These are phyloP conservation scores for Jackrogersella minutella DNA, from an alignment of 495 filamentous ascomycete species.

Conservation along the genomic window DNA sequence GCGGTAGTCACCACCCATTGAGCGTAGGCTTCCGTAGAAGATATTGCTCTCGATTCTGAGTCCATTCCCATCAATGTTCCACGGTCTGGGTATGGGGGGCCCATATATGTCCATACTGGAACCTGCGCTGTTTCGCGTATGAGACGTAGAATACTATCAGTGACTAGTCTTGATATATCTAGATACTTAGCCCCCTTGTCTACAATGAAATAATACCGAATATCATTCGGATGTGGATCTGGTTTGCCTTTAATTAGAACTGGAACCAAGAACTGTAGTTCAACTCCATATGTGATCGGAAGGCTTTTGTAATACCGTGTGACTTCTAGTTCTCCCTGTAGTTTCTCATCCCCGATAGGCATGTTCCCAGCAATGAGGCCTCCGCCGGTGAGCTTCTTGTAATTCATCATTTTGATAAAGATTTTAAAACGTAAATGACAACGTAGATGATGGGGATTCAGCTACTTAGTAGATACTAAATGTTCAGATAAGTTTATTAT, in stretches of 20 bases:
- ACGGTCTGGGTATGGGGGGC: constrained; percentile 5
- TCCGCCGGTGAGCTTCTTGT: not conserved
- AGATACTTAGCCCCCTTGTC: not conserved
- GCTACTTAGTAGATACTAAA: not conserved
- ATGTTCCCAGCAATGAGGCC: not conserved
- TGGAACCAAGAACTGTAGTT: constrained; percentile 27
- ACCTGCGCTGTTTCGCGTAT: not conserved
- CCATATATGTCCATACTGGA: constrained; percentile 18
- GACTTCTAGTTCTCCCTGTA: not conserved
- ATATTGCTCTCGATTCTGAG: constrained; percentile 1
- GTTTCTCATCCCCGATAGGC: not conserved
- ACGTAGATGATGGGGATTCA: not conserved
- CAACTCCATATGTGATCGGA: constrained; percentile 23
- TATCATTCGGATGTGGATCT: constrained; percentile 12
- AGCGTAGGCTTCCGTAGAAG: not conserved
- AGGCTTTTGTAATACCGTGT: not conserved
- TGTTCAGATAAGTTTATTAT: not conserved
- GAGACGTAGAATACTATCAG: not conserved
- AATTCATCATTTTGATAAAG: not conserved
- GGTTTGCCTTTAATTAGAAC: not conserved
- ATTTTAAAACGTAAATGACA: not conserved
- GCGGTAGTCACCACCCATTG: constrained; percentile 19
- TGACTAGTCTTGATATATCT: not conserved
- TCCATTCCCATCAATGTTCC: not conserved
- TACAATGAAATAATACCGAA: not conserved